Conservation (phyloP, 768 basidiomycete genomes). For the Lactarius psammicola region DNA sequence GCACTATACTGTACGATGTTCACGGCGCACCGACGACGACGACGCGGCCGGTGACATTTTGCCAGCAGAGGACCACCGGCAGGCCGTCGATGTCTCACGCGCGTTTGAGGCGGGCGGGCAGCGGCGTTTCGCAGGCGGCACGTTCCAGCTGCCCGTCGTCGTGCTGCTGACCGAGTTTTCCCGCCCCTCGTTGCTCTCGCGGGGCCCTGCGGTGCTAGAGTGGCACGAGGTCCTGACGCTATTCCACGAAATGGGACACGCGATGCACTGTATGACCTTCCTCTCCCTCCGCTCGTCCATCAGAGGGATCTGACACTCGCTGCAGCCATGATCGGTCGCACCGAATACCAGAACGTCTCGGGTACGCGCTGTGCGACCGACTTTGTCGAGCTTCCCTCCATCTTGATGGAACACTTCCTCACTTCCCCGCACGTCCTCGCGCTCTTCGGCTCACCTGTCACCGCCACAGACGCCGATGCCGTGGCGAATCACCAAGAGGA, state of each 20-base stretch:
- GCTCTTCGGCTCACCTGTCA: conserved; percentile 62
- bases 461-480: conserved; percentile 42
- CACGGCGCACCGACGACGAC: conserved; percentile 88
- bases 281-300: conserved; percentile 9
- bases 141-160: conserved; percentile 87
- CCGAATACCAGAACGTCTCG: conserved; percentile 96
- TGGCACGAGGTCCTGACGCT: conserved; percentile 95
- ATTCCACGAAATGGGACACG: conserved; percentile 99
- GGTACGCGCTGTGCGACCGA: conserved; percentile 98
- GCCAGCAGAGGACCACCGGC: conserved; percentile 40
- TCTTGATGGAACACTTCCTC: conserved; percentile 98
- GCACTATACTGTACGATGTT: conserved; percentile 97
- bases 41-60: conserved; percentile 66
- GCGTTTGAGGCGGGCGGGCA: conserved; percentile 65
- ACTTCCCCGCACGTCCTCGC: conserved; percentile 80
- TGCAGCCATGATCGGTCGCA: conserved; percentile 94
- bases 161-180: conserved; percentile 89
- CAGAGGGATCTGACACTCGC: neutral
- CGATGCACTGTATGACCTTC: conserved; percentile 80
- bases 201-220: conserved; percentile 69
- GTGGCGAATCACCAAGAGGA: conserved; percentile 68
- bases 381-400: conserved; percentile 96
- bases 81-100: conserved; percentile 42
- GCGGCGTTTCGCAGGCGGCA: conserved; percentile 58
- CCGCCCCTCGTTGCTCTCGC: conserved; percentile 49